These are phyloP conservation scores for Globisporangium paroecandrum DNA, from an alignment of 352 stramenopile genomes.

Conservation along the genomic window DNA sequence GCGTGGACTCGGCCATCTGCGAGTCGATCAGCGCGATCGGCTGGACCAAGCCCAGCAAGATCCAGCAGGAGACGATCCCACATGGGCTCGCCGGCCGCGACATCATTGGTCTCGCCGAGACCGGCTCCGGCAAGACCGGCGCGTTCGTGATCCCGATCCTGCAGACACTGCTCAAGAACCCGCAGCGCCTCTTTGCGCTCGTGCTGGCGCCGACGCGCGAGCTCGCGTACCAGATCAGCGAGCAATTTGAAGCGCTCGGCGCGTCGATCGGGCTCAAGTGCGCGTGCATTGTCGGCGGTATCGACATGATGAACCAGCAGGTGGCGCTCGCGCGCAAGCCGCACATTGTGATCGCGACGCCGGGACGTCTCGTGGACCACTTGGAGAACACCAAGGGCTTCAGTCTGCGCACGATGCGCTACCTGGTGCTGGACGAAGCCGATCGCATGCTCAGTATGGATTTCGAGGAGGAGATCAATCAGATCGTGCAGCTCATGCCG, in stretches of 20 bases:
- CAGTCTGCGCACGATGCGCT: slow-evolving; percentile 87
- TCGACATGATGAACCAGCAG: slow-evolving; percentile 97
- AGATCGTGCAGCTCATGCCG: slow-evolving; percentile 97
- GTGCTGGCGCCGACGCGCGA: slow-evolving; percentile 94
- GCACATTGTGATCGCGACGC: slow-evolving; percentile 94
- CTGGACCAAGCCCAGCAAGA: slow-evolving; percentile 93
- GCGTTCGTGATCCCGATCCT: slow-evolving; percentile 95
- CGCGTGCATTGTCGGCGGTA: slow-evolving; percentile 92
- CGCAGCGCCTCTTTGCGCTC: slow-evolving; percentile 87
- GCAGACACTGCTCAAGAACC: slow-evolving; percentile 88
- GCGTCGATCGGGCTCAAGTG: slow-evolving; percentile 91
- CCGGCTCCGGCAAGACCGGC: slow-evolving; percentile 93
- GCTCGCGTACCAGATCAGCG: slow-evolving; percentile 95
- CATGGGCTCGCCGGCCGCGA: slow-evolving; percentile 92
- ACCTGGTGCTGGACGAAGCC: slow-evolving; percentile 93
- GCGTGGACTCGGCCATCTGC: slow-evolving; percentile 89
- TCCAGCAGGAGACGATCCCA: slow-evolving; percentile 94
- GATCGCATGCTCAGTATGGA: slow-evolving; percentile 97
- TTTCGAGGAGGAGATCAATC: slow-evolving; percentile 98
- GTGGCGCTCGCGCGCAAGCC: slow-evolving; percentile 96
- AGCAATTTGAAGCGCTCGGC: slow-evolving; percentile 92
- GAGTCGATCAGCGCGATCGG: slow-evolving; percentile 90
- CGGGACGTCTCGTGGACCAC: slow-evolving; percentile 92
- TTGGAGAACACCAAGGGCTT: slow-evolving; percentile 97
- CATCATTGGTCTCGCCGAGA: slow-evolving; percentile 97